These are phyloP conservation scores for Austroboletus niveus DNA, from an alignment of 1,284 basidiomycete species.

Conservation along the genomic window DNA sequence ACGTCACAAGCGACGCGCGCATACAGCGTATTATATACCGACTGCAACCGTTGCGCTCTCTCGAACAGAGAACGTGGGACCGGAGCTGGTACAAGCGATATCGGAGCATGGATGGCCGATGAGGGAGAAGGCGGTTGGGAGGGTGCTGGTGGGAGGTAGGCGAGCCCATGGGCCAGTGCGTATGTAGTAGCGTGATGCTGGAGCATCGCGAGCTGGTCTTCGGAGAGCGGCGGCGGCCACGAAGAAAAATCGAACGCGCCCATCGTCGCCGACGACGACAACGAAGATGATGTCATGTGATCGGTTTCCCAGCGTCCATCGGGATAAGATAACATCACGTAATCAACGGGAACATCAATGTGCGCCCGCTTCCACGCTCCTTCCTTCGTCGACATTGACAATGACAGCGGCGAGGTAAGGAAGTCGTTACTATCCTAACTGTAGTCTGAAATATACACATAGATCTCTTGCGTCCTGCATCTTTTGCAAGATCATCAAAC, in stretches of 20 bases:
- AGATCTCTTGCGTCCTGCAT: constrained; percentile 64
- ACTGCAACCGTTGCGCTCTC: constrained; percentile 68
- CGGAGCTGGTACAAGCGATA: constrained; percentile 86
- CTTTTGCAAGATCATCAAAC: constrained; percentile 92
- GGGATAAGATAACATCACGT: constrained; percentile 13
- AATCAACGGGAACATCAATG: not conserved
- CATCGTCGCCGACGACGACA: constrained; percentile 12
- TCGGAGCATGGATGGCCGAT: constrained; percentile 84
- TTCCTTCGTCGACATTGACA: not conserved
- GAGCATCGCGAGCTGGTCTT: constrained; percentile 57
- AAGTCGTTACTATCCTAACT: not conserved
- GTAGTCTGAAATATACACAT: not conserved
- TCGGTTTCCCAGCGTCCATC: not conserved
- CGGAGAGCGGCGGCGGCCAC: constrained; percentile 76
- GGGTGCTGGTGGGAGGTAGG: constrained; percentile 68
- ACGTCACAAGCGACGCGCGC: constrained; percentile 80
- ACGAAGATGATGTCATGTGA: not conserved
- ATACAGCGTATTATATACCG: constrained; percentile 84
- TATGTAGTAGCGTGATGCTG: constrained; percentile 75
- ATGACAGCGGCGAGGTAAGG: constrained; percentile 28
- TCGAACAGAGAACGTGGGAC: constrained; percentile 77
- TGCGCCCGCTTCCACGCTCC: too few relatives aligned
- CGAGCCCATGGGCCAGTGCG: constrained; percentile 81
- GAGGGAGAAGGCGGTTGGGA: constrained; percentile 55
- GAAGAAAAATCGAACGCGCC: constrained; percentile 42